A percentile compares a stretch with the other conserved stretches of the same genome.
phyloP scores from a whole-genome alignment of 2,329 filamentous ascomycete genomes.

The Ascochyta koolunga region DNA sequence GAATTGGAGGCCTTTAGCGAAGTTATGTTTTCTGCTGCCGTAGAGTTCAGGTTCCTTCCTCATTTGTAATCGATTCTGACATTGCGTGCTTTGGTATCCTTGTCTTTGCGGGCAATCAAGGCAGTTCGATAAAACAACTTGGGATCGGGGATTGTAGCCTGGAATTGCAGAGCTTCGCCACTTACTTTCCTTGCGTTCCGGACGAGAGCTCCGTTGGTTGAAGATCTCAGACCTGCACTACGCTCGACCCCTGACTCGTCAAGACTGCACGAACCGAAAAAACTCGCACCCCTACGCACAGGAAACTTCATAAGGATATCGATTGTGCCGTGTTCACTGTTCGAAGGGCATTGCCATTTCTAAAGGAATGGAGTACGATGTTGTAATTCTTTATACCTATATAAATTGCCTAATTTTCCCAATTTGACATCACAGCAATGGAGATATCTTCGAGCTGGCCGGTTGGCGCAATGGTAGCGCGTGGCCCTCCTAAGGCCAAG shows the following conservation, averaged over 20 bases:
- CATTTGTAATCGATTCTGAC: slow-evolving; percentile 13
- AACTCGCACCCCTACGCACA: neutral
- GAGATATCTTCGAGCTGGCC: slow-evolving; percentile 25
- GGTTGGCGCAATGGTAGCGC: slow-evolving; percentile 50
- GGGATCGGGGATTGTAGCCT: neutral
- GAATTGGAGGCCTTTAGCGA: neutral
- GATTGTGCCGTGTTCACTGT: no score
- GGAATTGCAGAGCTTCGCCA: neutral
- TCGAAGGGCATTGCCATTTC: no score
- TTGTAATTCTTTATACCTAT: neutral
- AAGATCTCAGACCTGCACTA: neutral
- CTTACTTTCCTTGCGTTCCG: neutral
- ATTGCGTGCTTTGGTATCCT: slow-evolving; percentile 13
- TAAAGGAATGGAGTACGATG: no score
- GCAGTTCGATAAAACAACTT: neutral
- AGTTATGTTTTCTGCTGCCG: neutral
- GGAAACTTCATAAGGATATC: neutral
- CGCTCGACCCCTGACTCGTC: neutral
- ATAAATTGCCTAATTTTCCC: neutral
- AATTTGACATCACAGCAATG: slow-evolving; percentile 8
- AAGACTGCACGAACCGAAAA: neutral
- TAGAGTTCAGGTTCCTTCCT: neutral
- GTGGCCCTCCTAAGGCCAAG: slow-evolving; percentile 49
- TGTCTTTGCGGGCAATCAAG: neutral
- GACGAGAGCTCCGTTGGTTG: neutral